These are phyloP conservation scores for Prinsepia uniflora DNA, from an alignment of 306 rosid genomes.

Conservation along the genomic window DNA sequence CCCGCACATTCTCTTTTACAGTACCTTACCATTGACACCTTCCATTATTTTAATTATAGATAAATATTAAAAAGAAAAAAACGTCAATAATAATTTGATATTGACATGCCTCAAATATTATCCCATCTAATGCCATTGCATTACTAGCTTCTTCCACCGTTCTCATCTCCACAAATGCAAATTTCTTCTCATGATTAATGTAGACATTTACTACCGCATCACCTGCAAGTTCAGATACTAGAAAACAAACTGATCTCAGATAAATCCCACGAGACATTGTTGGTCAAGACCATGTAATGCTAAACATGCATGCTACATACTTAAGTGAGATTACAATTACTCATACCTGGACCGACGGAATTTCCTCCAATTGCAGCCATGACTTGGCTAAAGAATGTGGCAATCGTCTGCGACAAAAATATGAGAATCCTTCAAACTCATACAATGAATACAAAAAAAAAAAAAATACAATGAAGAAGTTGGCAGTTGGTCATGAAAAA, in stretches of 20 bases:
- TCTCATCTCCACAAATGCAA: constrained; percentile 91
- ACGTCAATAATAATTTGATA: background rate
- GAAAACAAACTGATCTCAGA: constrained; percentile 23
- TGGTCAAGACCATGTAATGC: constrained; percentile 9
- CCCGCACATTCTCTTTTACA: background rate
- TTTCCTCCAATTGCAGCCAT: constrained; percentile 83
- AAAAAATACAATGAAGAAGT: constrained; percentile 11
- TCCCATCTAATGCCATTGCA: constrained; percentile 90
- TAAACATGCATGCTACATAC: background rate
- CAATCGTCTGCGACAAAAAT: constrained; percentile 51
- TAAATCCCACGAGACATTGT: constrained; percentile 13
- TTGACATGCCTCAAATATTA: constrained; percentile 60
- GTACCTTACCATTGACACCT: background rate
- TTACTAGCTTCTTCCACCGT: constrained; percentile 89
- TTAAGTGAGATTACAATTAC: background rate
- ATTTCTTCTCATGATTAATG: constrained; percentile 83
- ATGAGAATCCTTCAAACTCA: constrained; percentile 25
- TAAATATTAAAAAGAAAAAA: background rate
- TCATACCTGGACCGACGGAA: constrained; percentile 64
- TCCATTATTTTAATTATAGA: background rate
- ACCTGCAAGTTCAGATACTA: constrained; percentile 44
- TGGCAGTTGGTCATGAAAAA: background rate
- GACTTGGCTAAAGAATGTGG: constrained; percentile 73
- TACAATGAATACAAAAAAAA: background rate
- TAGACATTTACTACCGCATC: constrained; percentile 83